Evolutionary conservation across 129 eudicot genomes (phyloP).

Genomic region (carrot (Daucus carota)): DNA sequence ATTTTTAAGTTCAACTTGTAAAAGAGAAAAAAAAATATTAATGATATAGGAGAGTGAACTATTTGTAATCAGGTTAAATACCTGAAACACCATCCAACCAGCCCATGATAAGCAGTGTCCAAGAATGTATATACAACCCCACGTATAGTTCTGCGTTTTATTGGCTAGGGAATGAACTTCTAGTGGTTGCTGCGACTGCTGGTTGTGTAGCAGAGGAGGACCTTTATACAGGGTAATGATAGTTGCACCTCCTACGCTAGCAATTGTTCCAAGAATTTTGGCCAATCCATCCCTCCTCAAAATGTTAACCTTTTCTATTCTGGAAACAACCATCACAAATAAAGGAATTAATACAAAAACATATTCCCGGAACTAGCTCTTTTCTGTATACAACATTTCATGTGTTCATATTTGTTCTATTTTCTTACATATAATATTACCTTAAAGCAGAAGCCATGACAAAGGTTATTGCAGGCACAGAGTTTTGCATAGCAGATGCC

Average conservation of each 20-base stretch:
- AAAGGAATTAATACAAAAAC: neutral
- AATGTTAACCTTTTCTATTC: constrained; percentile 55
- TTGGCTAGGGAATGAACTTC: constrained; percentile 11
- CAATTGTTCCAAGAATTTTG: constrained; percentile 67
- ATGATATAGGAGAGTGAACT: neutral
- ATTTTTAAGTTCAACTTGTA: neutral
- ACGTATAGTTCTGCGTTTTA: constrained; percentile 53
- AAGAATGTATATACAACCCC: constrained; percentile 74
- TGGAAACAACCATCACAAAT: constrained; percentile 14
- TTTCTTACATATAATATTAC: constrained; percentile 12
- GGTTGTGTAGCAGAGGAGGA: constrained; percentile 43
- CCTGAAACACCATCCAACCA: constrained; percentile 97
- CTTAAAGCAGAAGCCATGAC: constrained; percentile 75
- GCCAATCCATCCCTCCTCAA: constrained; percentile 64
- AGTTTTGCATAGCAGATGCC: constrained; percentile 91
- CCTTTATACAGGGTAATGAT: constrained; percentile 78
- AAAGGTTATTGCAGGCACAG: constrained; percentile 89
- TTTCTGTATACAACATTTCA: neutral
- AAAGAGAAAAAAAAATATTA: neutral
- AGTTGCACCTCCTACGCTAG: constrained; percentile 81
- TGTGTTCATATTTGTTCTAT: neutral
- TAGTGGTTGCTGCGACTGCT: constrained; percentile 12
- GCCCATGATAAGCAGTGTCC: constrained; percentile 94
- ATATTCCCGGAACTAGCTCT: neutral
- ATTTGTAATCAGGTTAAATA: neutral